Evolutionary conservation across 257 asterid genomes (phyloP).

Genomic region (Parsonsia alboflavescens): DNA sequence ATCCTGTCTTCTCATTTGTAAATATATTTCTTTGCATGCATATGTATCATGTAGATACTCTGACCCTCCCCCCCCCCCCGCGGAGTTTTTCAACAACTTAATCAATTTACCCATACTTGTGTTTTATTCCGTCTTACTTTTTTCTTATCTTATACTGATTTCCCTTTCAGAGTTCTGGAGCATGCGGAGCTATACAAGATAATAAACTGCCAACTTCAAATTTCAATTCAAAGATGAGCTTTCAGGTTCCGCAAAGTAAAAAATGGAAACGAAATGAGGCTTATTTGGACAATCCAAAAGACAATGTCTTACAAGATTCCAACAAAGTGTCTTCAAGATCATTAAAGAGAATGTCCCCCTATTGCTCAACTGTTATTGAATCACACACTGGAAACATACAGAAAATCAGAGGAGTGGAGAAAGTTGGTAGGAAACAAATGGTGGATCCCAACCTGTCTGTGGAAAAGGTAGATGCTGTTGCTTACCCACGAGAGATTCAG

Average conservation of each 20-base stretch:
- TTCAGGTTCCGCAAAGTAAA: slow-evolving; percentile 27
- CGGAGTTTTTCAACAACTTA: neutral
- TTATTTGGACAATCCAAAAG: slow-evolving; percentile 15
- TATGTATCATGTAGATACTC: neutral
- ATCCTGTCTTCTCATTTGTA: neutral
- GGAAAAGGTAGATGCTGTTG: slow-evolving; percentile 68
- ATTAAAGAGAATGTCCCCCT: slow-evolving; percentile 44
- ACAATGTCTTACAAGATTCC: slow-evolving; percentile 31
- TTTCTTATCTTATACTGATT: neutral
- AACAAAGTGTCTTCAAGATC: slow-evolving; percentile 38
- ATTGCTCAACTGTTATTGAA: slow-evolving; percentile 41
- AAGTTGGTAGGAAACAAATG: slow-evolving; percentile 33
- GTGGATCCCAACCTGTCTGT: slow-evolving; percentile 25
- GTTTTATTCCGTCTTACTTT: neutral
- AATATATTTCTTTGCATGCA: neutral
- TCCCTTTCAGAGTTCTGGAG: slow-evolving; percentile 41
- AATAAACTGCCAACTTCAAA: slow-evolving; percentile 39
- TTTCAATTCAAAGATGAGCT: slow-evolving; percentile 27
- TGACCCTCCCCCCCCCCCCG: neutral
- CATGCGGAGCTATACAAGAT: slow-evolving; percentile 29
- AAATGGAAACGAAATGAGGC: slow-evolving; percentile 26
- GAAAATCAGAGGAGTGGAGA: slow-evolving; percentile 44
- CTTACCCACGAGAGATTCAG: slow-evolving; percentile 47
- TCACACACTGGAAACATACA: slow-evolving; percentile 32
- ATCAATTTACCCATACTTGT: neutral